These are phyloP conservation scores for Clonostachys rhizophaga DNA, from an alignment of 2,329 filamentous ascomycete species.

Conservation along the genomic window DNA sequence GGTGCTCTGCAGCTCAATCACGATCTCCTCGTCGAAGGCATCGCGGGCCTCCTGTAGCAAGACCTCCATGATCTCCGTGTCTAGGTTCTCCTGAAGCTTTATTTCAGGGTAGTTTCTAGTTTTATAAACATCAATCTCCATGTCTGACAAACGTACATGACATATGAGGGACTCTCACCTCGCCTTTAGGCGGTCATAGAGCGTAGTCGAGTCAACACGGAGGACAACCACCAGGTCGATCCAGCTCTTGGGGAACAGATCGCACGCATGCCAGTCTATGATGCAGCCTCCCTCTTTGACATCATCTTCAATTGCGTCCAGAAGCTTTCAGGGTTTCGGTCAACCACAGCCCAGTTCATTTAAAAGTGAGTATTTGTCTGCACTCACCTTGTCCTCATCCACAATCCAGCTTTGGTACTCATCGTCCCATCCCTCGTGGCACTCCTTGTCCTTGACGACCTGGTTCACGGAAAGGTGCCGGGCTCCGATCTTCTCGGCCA, in stretches of 20 bases:
- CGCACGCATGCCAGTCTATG: conserved; percentile 98
- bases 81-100: conserved; percentile 94
- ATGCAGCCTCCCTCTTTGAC: conserved; percentile 76
- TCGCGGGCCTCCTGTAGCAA: conserved; percentile 86
- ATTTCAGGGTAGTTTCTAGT: conserved; percentile 71
- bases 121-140: not conserved
- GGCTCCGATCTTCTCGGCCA: conserved; percentile 72
- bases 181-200: conserved; percentile 79
- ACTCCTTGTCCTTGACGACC: conserved; percentile 81
- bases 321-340: conserved; percentile 45
- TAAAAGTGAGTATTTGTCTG: not conserved
- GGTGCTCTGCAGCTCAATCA: conserved; percentile 85
- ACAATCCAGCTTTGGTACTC: conserved; percentile 87
- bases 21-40: conserved; percentile 78
- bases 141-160: too few relatives aligned
- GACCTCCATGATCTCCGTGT: conserved; percentile 97
- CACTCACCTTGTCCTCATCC: conserved; percentile 84
- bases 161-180: conserved; percentile 41
- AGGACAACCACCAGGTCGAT: conserved; percentile 93
- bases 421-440: conserved; percentile 84
- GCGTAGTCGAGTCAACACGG: conserved; percentile 69
- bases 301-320: conserved; percentile 85
- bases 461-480: conserved; percentile 86
- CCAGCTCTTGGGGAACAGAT: conserved; percentile 89
- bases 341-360: conserved; percentile 1